A percentile compares a stretch with the other conserved stretches of the same genome.
These are phyloP conservation scores for Saccharomycopsis selenospora DNA, from an alignment of 805 yeast genomes.

Conservation along the genomic window DNA sequence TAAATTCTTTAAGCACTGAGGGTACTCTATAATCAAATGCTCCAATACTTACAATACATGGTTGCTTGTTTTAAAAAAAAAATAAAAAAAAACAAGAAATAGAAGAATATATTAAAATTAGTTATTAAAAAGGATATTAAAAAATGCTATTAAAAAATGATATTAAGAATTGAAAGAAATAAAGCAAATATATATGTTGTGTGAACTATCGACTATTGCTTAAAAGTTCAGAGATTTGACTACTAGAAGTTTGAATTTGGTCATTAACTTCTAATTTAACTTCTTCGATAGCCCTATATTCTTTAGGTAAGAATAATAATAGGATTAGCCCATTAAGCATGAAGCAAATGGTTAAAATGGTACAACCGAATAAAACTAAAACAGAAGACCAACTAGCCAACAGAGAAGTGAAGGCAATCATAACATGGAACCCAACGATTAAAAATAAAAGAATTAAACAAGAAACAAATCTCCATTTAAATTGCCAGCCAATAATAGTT, in stretches of 20 bases:
- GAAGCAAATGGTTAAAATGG: slow-evolving; percentile 57
- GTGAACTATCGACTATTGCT: neutral
- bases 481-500: slow-evolving; percentile 42
- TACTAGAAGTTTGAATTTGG: slow-evolving; percentile 1
- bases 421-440: slow-evolving; percentile 47
- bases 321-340: slow-evolving; percentile 71
- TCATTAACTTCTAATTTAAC: slow-evolving; percentile 61
- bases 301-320: slow-evolving; percentile 71
- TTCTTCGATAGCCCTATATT: slow-evolving; percentile 68
- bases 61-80: too few relatives aligned
- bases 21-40: too few relatives aligned
- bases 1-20: too few relatives aligned
- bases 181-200: too few relatives aligned
- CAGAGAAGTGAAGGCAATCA: slow-evolving; percentile 51
- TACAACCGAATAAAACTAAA: slow-evolving; percentile 51
- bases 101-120: too few relatives aligned
- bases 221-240: neutral
- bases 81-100: too few relatives aligned
- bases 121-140: too few relatives aligned
- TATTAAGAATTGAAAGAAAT: too few relatives aligned
- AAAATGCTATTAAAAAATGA: too few relatives aligned
- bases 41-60: too few relatives aligned
- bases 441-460: slow-evolving; percentile 49
- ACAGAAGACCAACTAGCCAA: slow-evolving; percentile 56
- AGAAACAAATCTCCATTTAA: slow-evolving; percentile 55